Conservation (phyloP, 768 basidiomycete genomes). For the Lactarius tabidus region DNA sequence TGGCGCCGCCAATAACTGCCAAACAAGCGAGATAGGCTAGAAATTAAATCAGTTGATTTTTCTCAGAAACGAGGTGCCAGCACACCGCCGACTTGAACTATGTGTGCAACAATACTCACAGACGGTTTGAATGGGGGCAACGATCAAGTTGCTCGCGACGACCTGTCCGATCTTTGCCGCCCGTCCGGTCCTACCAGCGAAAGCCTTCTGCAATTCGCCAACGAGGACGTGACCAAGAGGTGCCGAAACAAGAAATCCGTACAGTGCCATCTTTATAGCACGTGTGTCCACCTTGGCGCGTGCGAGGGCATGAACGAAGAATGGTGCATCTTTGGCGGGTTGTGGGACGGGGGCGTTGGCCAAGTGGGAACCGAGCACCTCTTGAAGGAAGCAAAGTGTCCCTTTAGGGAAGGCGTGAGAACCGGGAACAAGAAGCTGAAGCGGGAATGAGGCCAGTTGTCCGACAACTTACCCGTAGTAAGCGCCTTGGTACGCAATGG, state of each 20-base stretch:
- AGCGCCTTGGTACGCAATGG: constrained; percentile 79
- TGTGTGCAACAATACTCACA: constrained; percentile 40
- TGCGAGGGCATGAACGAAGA: constrained; percentile 49
- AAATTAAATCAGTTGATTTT: too few species aligned
- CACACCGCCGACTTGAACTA: neutral
- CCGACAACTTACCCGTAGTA: constrained; percentile 53
- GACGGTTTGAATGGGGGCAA: constrained; percentile 70
- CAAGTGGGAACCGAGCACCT: constrained; percentile 71
- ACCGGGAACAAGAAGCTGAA: neutral
- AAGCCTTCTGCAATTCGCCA: constrained; percentile 65
- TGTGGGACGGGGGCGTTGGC: constrained; percentile 54
- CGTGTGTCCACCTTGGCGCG: constrained; percentile 58
- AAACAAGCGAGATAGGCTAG: constrained; percentile 72
- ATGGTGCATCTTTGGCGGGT: constrained; percentile 51
- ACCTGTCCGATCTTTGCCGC: constrained; percentile 67
- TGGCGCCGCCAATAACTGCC: constrained; percentile 81
- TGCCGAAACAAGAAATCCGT: constrained; percentile 81
- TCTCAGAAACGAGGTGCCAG: neutral
- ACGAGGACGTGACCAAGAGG: constrained; percentile 76
- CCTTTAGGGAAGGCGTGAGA: constrained; percentile 27
- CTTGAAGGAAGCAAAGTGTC: constrained; percentile 54
- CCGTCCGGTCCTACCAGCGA: constrained; percentile 66
- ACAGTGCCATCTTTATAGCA: constrained; percentile 79
- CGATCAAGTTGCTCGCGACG: constrained; percentile 67
- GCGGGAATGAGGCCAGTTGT: constrained; percentile 6